These are phyloP conservation scores for Lodderomyces beijingensis DNA, from an alignment of 1,139 yeast genomes.

Conservation along the genomic window DNA sequence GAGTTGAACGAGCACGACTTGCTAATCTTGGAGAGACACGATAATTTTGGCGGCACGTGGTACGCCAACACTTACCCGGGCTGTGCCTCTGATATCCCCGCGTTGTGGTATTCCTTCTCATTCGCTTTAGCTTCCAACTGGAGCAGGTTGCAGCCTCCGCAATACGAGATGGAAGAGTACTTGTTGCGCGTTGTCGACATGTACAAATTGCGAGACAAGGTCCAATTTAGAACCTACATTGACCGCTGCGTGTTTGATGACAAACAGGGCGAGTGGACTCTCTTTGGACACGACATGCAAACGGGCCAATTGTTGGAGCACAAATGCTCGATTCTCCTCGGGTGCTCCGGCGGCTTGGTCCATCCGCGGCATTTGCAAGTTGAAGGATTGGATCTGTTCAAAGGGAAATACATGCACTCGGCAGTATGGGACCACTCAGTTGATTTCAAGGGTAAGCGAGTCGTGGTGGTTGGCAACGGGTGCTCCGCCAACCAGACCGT, in stretches of 20 bases:
- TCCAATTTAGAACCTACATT: conserved; percentile 28
- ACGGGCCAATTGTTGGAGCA: conserved; percentile 28
- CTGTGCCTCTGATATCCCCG: conserved; percentile 50
- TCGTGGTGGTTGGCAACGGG: conserved; percentile 42
- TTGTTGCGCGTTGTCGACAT: conserved; percentile 36
- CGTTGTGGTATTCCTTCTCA: conserved; percentile 43
- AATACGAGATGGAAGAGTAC: conserved; percentile 46
- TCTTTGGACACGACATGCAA: conserved; percentile 28
- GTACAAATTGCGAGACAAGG: conserved; percentile 27
- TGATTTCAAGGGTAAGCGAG: conserved; percentile 29
- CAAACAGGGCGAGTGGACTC: conserved; percentile 31
- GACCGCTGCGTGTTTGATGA: conserved; percentile 29
- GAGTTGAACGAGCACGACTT: conserved; percentile 31
- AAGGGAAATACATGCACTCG: conserved; percentile 46
- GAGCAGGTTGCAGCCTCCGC: conserved; percentile 46
- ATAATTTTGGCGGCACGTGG: conserved; percentile 53
- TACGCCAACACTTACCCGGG: conserved; percentile 53
- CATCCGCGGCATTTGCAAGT: conserved; percentile 26
- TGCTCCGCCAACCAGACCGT: conserved; percentile 43
- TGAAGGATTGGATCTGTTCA: conserved; percentile 37
- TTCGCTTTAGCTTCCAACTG: conserved; percentile 40
- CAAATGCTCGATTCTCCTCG: conserved; percentile 27
- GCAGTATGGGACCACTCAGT: conserved; percentile 45
- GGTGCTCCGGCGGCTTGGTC: conserved; percentile 40
- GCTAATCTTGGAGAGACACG: conserved; percentile 41